Percentiles rank a stretch among this genome's conserved stretches.
Conservation (phyloP, 257 asterid species). For the Solanum commersonii region DNA sequence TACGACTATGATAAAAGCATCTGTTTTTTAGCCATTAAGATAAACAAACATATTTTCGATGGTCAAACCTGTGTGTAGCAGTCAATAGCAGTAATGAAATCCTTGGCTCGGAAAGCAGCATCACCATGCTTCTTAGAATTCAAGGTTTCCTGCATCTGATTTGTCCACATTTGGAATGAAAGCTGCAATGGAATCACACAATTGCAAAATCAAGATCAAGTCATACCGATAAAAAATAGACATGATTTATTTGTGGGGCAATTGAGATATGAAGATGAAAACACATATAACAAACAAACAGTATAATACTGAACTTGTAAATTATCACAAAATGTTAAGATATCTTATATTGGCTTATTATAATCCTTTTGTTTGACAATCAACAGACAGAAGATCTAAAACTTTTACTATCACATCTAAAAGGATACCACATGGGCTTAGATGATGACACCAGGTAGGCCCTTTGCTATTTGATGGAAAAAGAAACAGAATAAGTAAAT, state of each 20-base stretch:
- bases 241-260: neutral
- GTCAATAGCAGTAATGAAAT: constrained; percentile 64
- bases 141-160: constrained; percentile 91
- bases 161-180: constrained; percentile 95
- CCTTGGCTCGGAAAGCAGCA: constrained; percentile 85
- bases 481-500: neutral
- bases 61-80: constrained; percentile 66
- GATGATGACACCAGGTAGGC: neutral
- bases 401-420: neutral
- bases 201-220: neutral
- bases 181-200: constrained; percentile 42
- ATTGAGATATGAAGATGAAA: neutral
- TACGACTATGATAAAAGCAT: neutral
- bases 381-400: neutral
- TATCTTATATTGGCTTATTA: neutral
- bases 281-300: neutral
- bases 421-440: neutral
- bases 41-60: neutral
- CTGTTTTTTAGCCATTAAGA: neutral
- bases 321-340: neutral
- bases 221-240: neutral
- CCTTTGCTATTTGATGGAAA: neutral
- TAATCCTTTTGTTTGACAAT: neutral
- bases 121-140: constrained; percentile 89
- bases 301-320: neutral